Percentiles rank a stretch among this genome's conserved stretches.
Conservation (phyloP, 345 rosid species). For the Lepidium aucheri region DNA sequence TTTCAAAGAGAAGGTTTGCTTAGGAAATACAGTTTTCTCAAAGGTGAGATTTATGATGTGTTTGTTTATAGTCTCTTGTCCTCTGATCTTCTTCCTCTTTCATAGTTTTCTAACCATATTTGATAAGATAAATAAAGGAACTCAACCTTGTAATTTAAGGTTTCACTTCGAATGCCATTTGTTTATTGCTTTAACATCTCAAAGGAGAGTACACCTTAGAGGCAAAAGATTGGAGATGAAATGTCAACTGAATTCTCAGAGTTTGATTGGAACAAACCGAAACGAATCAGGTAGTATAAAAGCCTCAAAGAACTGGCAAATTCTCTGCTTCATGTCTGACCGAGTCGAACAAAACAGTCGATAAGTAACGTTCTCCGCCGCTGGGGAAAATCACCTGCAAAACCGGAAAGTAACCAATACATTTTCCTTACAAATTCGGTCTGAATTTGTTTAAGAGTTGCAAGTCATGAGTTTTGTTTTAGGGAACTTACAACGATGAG, state of each 20-base stretch:
- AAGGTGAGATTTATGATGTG: constrained; percentile 29
- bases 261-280: not conserved
- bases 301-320: constrained; percentile 33
- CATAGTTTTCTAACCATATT: not conserved
- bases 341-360: constrained; percentile 48
- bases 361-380: constrained; percentile 68
- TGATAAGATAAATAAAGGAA: no score
- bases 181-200: no score
- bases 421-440: no score
- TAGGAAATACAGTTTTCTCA: constrained; percentile 31
- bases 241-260: not conserved
- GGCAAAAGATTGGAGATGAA: not conserved
- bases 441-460: no score
- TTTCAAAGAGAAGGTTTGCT: constrained; percentile 36
- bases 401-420: not conserved
- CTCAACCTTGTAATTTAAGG: no score
- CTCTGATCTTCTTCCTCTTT: constrained; percentile 1
- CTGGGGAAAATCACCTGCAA: constrained; percentile 55
- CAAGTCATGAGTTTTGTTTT: not conserved
- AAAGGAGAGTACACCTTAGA: not conserved
- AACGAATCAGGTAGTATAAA: not conserved
- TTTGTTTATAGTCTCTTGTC: constrained; percentile 29
- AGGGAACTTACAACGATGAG: constrained; percentile 47
- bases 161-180: no score
- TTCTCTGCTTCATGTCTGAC: constrained; percentile 43